Conservation (phyloP, 108 stramenopile genomes). For the Skeletonema marinoi region DNA sequence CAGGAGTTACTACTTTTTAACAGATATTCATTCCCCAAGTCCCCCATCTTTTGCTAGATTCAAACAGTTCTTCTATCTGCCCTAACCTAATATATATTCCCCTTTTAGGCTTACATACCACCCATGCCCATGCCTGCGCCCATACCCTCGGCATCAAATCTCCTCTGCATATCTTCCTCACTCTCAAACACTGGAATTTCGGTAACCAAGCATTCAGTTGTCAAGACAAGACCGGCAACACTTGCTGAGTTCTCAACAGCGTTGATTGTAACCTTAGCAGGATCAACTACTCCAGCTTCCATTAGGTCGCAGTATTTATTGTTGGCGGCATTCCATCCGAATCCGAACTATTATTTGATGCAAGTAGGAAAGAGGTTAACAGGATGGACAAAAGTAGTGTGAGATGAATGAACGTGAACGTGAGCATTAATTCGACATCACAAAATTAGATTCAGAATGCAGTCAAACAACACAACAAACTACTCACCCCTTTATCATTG, state of each 20-base stretch:
- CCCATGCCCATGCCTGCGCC: constrained; percentile 73
- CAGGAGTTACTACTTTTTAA: too few species aligned
- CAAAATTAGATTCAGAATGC: not conserved
- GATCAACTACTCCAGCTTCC: constrained; percentile 91
- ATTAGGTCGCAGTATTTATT: constrained; percentile 87
- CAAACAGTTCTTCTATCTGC: not conserved
- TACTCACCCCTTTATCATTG: constrained; percentile 80
- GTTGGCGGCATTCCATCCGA: constrained; percentile 93
- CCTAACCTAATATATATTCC: not conserved
- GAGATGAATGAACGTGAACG: not conserved
- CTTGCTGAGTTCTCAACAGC: constrained; percentile 95
- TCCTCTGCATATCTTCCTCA: constrained; percentile 75
- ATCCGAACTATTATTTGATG: constrained; percentile 63
- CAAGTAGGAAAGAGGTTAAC: not conserved
- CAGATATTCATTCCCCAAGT: too few species aligned
- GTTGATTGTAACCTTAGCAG: constrained; percentile 96
- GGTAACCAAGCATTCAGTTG: constrained; percentile 95
- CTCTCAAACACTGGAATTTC: constrained; percentile 86
- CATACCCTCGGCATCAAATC: constrained; percentile 87
- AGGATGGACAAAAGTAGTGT: not conserved
- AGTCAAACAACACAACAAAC: not conserved
- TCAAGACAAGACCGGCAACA: constrained; percentile 94
- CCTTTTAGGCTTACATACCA: constrained; percentile 27
- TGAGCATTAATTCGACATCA: not conserved
- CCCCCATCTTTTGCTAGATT: too few species aligned